Evolutionary conservation across 352 stramenopile species (phyloP), one percentile per base, ranked within the genome.

Genomic region (Phytophthora palmivora): DNA sequence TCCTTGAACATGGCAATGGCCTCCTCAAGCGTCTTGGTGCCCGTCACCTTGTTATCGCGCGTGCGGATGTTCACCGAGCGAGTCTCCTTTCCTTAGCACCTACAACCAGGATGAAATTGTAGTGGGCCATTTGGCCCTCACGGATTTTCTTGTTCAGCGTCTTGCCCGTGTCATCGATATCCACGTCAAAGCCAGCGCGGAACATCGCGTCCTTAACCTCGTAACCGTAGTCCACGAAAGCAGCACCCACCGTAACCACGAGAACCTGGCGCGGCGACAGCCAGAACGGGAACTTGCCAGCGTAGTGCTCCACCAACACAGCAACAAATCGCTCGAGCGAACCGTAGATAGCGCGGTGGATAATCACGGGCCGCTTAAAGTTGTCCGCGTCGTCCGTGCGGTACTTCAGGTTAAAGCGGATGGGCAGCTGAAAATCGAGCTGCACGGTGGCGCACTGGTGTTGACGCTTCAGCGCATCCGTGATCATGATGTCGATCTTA

Each of bases 401-500:
- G 75, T 97, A 98, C 59, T 89, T 90, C 39, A 99, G 86, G 71
- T 98, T 95, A 73, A 99, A 99, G 21, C 97, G 89, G 70, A 99
- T 99, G 18, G 97, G 97, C 47, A 99, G 78, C 81, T 99, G 96
- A 77, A 99, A 99, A 72, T 99, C 97, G 30, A 99, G 84, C 73
- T 99, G 97, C 22, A 99, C 86, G 18, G 97, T 99, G 22, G 97
- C 97, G 74, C 97, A 99, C 78, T 99, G 97, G 78, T 99, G 97
- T 28, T 98, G 79, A 62, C 97, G 88, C 54, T 99, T 95, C 77
- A 99, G 88, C 26, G 94, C 93, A 81, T 99, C 97, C 69, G 97
- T 89, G 70, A 88, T 79, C 87, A 99, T 99, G 71, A 99, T 99
- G 83, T 99, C 97, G 78, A 99, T 99, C 84, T 99, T 99, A 11